Base-by-base conservation (phyloP, 2,329 filamentous ascomycete genomes). In the Lizonia empirigonia region DNA sequence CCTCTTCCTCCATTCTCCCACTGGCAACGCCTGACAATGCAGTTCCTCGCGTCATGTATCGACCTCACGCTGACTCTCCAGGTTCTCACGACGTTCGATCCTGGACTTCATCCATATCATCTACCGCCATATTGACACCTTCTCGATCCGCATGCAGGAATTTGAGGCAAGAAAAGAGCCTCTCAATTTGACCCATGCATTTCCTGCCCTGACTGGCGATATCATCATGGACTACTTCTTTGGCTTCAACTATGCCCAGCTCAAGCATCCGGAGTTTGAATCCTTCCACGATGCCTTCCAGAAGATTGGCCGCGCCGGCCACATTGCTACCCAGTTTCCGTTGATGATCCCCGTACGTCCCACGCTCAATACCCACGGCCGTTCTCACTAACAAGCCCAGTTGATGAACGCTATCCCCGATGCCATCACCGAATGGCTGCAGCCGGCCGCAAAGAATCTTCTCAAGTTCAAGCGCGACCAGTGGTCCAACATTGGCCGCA, bases 191-290 rank as follows among this genome's bases (percentile, higher is more conserved):
- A 59, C 56, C 10, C 48, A 63, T 47, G 64, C 73, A 0, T 76
- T 74, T 40, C 73, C 70, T 18, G 76, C 75, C 16, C 67, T 75
- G 36, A 75, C 75, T 2, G 76, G 76, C 24, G 77, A 80, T 24
- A 72, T 79, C 35, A 76, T 80, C 55, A 77, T 76, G 52, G 69
- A 76, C 44, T 78, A 78, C 50, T 70, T 70, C 54, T 71, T 71
- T 37, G 69, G 70, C 10, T 69, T 72, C 59, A 70, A 71, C 49
- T 67, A 70, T 27, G 55, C 44, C 10, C 67, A 69, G 37, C 61
- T 71, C 46, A 67, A 68, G 51, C 52, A 69, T 22, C 65, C 69
- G 0, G 58, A 68, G n/a, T 73, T 72, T 40, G 60, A 63, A 5
- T 69, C 65, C 1, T 72, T 71, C 39, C 68, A 71, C 27, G 67